These are phyloP conservation scores for Agrostemma githago DNA, from an alignment of 148 eudicot genomes.

Conservation along the genomic window DNA sequence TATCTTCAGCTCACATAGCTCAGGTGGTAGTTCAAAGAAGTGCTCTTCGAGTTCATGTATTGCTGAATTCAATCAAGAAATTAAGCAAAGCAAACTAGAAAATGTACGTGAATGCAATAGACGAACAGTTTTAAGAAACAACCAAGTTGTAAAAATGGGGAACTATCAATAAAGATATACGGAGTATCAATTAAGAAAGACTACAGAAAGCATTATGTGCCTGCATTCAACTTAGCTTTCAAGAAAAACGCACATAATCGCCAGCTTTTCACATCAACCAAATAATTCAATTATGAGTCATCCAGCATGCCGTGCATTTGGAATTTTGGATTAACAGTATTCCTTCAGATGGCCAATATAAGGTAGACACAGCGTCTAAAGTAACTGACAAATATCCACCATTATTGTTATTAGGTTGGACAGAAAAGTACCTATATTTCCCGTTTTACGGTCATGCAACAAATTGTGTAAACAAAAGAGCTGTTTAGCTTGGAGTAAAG, in stretches of 20 bases:
- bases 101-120: not conserved
- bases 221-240: not conserved
- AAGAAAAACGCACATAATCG: not conserved
- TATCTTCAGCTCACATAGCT: constrained; percentile 80
- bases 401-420: not conserved
- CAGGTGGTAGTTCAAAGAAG: constrained; percentile 89
- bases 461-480: constrained; percentile 75
- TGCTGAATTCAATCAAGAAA: constrained; percentile 35
- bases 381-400: not conserved
- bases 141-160: not conserved
- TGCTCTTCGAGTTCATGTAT: constrained; percentile 74
- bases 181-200: not conserved
- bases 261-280: not conserved
- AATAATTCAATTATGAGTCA: not conserved
- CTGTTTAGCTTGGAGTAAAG: constrained; percentile 81
- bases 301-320: not conserved
- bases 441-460: constrained; percentile 50
- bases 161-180: not conserved
- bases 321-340: not conserved
- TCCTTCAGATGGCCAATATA: not conserved
- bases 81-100: not conserved
- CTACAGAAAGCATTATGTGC: not conserved
- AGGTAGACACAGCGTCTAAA: not conserved
- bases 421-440: constrained; percentile 41
- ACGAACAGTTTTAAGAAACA: not conserved